Evolutionary conservation across 2,329 filamentous ascomycete genomes (phyloP).

Genomic region (Lecanicillium sp.): DNA sequence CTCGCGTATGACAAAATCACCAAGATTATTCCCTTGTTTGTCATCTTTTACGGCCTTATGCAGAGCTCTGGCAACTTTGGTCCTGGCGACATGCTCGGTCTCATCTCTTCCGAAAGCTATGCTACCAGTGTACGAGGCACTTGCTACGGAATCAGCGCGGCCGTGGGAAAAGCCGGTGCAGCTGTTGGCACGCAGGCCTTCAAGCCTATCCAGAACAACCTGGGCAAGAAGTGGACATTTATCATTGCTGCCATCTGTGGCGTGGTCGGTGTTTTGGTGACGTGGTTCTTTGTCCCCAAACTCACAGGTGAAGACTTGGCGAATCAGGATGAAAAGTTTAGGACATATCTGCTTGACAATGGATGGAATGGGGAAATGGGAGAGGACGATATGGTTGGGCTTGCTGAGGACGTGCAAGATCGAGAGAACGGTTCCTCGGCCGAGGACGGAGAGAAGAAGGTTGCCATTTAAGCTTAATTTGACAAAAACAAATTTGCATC

Average conservation of each 20-base stretch:
- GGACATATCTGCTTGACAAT: slow-evolving; percentile 31
- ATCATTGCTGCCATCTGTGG: slow-evolving; percentile 44
- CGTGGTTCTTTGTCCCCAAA: slow-evolving; percentile 37
- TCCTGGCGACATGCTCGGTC: slow-evolving; percentile 40
- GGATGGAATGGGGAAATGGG: slow-evolving; percentile 39
- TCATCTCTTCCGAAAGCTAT: slow-evolving; percentile 41
- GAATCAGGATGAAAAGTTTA: slow-evolving; percentile 33
- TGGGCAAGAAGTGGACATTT: slow-evolving; percentile 42
- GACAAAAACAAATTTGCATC: no score
- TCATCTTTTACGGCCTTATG: slow-evolving; percentile 44
- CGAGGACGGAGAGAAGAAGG: slow-evolving; percentile 1
- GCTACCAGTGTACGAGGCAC: slow-evolving; percentile 43
- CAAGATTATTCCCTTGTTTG: slow-evolving; percentile 39
- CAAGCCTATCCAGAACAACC: slow-evolving; percentile 33
- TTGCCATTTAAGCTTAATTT: not conserved
- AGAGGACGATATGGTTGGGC: slow-evolving; percentile 11
- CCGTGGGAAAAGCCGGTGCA: slow-evolving; percentile 41
- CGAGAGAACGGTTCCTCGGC: not conserved
- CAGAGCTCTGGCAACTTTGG: slow-evolving; percentile 40
- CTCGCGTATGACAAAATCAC: slow-evolving; percentile 37
- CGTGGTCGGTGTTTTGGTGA: slow-evolving; percentile 36
- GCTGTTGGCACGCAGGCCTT: slow-evolving; percentile 43
- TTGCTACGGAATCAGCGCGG: slow-evolving; percentile 42
- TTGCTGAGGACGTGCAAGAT: slow-evolving; percentile 4
- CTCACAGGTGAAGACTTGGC: slow-evolving; percentile 35